Evolutionary conservation across 306 rosid genomes (phyloP).

Genomic region (Sicyos baderoa): DNA sequence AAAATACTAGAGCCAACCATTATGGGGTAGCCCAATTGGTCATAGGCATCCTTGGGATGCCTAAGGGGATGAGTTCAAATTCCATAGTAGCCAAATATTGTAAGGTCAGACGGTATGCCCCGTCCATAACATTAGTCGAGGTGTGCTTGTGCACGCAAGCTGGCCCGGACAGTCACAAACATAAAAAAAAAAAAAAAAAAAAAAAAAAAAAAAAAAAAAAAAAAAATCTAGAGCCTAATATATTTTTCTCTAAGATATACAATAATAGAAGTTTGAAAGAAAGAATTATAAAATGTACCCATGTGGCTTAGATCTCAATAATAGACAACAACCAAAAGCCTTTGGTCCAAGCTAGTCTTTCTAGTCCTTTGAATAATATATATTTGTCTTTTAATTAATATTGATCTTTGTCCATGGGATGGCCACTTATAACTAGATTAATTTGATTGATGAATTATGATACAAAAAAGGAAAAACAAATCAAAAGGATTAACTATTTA

Average conservation of each 20-base stretch:
- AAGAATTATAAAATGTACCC: not conserved
- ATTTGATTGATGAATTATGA: not conserved
- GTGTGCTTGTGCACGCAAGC: no score
- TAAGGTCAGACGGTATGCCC: no score
- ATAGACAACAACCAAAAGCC: not conserved
- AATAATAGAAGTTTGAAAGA: not conserved
- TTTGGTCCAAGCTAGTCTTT: slow-evolving; percentile 1
- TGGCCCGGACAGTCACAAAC: no score
- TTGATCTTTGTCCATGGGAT: not conserved
- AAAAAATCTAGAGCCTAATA: not conserved
- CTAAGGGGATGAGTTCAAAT: no score
- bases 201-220: no score
- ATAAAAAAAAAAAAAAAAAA: no score
- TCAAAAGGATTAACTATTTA: not conserved
- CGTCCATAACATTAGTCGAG: no score
- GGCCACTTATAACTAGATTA: not conserved
- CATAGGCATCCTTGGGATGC: no score
- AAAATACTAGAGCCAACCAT: not conserved
- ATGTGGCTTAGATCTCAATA: slow-evolving; percentile 13
- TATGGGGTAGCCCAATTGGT: no score
- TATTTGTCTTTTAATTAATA: not conserved
- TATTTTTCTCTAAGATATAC: not conserved
- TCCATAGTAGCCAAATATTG: no score
- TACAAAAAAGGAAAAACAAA: not conserved
- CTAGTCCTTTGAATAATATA: not conserved